Percentiles rank a stretch among this genome's conserved stretches.
These are phyloP conservation scores for Lentinus brumalis DNA, from an alignment of 768 basidiomycete species.

Conservation along the genomic window DNA sequence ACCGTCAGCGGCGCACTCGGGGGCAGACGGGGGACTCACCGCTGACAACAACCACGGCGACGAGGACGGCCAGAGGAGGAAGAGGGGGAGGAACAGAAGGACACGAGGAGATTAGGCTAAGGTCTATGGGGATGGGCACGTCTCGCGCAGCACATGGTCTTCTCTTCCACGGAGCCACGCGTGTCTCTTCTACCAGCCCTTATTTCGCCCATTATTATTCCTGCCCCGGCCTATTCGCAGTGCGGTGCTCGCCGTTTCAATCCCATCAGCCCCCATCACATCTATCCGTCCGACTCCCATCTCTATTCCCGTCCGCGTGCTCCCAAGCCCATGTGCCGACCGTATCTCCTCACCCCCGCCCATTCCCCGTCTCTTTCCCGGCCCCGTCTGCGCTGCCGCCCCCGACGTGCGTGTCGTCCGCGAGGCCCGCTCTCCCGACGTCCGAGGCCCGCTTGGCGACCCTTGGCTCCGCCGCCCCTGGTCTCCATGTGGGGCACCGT, in stretches of 20 bases:
- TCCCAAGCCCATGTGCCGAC: slow-evolving; percentile 13
- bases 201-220: slow-evolving; percentile 16
- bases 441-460: background rate
- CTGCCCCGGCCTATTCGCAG: slow-evolving; percentile 10
- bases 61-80: slow-evolving; percentile 12
- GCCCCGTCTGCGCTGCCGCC: background rate
- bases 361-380: slow-evolving; percentile 3
- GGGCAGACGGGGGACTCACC: slow-evolving; percentile 3
- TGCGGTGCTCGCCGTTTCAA: slow-evolving; percentile 18
- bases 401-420: background rate
- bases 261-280: slow-evolving; percentile 12
- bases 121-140: slow-evolving; percentile 15
- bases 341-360: background rate
- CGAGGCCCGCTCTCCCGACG: background rate
- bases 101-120: slow-evolving; percentile 19
- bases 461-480: background rate
- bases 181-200: slow-evolving; percentile 17
- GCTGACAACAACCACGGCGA: slow-evolving; percentile 15
- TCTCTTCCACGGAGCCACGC: slow-evolving; percentile 23
- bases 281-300: slow-evolving; percentile 10
- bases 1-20: background rate
- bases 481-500: background rate
- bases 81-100: slow-evolving; percentile 15
- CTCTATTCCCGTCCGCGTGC: slow-evolving; percentile 17
- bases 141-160: slow-evolving; percentile 23